Base-by-base conservation (phyloP, 306 rosid species). In the Medicago arabica region DNA sequence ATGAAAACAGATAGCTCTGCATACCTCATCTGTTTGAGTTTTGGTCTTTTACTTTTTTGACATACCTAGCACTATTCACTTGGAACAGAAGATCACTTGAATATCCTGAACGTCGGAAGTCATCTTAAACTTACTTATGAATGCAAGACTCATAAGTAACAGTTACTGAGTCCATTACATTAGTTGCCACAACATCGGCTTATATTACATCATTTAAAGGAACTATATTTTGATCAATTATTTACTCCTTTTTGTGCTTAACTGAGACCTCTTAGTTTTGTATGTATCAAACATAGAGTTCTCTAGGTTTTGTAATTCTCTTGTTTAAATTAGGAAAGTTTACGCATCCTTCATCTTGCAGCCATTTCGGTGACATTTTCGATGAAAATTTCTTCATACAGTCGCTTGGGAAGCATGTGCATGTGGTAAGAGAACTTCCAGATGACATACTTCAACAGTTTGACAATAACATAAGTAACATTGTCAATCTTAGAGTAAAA, bases 401-500 rank as follows among this genome's bases (percentile, higher is more conserved):
- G 77, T 74, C 95, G 15, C 92, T 95, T 60, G 73, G 75, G 85
- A 84, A 83, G 76, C 93, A 72, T 5, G 93, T 95, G 60, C 87
- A 81, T 74, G 93, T 95, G 72, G 96, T 87, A 40, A 87, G 85
- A 88, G 91, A 88, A 83, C 97, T 92, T 71, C 96, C 97, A 38
- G 78, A 61, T 23, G 96, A 90, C 81, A 57, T 90, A 67, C 96
- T 90, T 49, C 88, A 83, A 88, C 89, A 34, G 77, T 95, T 84
- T 77, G 89, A 92, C 87, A 81, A 90, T 82, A 92, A 92, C 87
- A 90, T 90, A 77, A 95, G 98, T 81, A 94, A 85, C 81, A 92
- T 95, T 77, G 96, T 92, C 72, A 95, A 95, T 84, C 89, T 95
- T 82, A 85, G 98, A 79, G 89, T 95, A 78, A 95, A 95, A 88